Base-by-base conservation (phyloP, 352 stramenopile species). In the Pythium apleroticum region DNA sequence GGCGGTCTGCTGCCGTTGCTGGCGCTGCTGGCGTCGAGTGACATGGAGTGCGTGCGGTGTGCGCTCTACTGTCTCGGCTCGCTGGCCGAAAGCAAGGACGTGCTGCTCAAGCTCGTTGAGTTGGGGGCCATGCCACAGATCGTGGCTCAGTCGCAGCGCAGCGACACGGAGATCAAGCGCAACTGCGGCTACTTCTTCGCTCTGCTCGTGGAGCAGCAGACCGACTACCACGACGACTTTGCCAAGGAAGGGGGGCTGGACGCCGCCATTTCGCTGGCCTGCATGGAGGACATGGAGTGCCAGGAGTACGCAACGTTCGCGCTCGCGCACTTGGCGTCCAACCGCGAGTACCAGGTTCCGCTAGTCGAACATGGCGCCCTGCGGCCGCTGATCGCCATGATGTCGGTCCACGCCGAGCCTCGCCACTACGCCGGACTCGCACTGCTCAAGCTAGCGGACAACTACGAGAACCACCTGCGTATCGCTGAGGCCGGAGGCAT, bases 361-460 rank as follows among this genome's bases (percentile, higher is more conserved):
- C 72, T 99, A 5, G 93, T 98, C 2, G 84, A 96, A 50, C 75
- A 88, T 52, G 94, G 95, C 6, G 97, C 85, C 17, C 78, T 99
- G 50, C 83, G 88, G 27, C 95, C 96, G n/a, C 72, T 99, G 5
- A 96, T 99, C 45, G 90, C 90, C 1, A 98, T 99, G 88, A 97
- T 99, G 83, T 90, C 87, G 31, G 89, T 94, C 20, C 90, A 98
- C 62, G 88, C 92, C 4, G 91, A 98, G 67, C 91, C 94, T 20
- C 84, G 94, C 11, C 93, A 99, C 71, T 99, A 98, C 74, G 97
- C 97, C 28, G 94, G 94, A 2, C 76, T 98, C 14, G 97, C 97
- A 46, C 78, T 99, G n/a, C 84, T 99, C 33, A 98, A 99, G 72
- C 83, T 99, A 39, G 95, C 96, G 14, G 96, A 99, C 75, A 99